Percentiles rank a stretch among this genome's conserved stretches.
phyloP scores from a whole-genome alignment of 257 asterid species.

The Osmanthus fragrans region DNA sequence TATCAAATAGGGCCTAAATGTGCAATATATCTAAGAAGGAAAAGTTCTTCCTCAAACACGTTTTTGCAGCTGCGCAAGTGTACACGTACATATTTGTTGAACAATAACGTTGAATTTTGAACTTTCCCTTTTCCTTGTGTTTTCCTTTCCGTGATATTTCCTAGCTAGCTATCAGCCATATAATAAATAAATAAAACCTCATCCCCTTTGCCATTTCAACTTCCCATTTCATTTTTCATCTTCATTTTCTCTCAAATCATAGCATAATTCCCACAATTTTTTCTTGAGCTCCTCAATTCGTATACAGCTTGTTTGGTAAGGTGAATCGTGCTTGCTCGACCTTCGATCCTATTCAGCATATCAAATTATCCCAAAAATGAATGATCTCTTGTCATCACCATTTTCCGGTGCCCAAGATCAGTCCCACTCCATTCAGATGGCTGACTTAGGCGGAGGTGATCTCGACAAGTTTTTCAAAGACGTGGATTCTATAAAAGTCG shows the following conservation, averaged over 20 bases:
- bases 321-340: too few species aligned
- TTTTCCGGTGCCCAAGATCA: conserved; percentile 14
- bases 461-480: conserved; percentile 20
- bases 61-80: background rate
- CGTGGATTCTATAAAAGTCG: conserved; percentile 13
- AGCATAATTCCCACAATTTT: background rate
- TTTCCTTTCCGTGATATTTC: conserved; percentile 32
- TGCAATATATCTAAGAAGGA: too few species aligned
- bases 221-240: background rate
- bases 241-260: background rate
- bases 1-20: too few species aligned
- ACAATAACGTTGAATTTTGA: background rate
- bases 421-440: conserved; percentile 15
- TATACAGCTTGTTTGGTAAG: background rate
- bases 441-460: conserved; percentile 5
- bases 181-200: background rate
- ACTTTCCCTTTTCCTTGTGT: background rate
- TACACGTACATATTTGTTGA: background rate
- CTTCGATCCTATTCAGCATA: background rate
- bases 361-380: background rate
- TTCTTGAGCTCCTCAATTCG: background rate
- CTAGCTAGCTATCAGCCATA: background rate
- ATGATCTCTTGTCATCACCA: conserved; percentile 14
- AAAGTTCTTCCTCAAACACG: conserved; percentile 1
- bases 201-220: background rate